phyloP scores from a whole-genome alignment of 495 filamentous ascomycete species.

The Aspergillus sparsus region DNA sequence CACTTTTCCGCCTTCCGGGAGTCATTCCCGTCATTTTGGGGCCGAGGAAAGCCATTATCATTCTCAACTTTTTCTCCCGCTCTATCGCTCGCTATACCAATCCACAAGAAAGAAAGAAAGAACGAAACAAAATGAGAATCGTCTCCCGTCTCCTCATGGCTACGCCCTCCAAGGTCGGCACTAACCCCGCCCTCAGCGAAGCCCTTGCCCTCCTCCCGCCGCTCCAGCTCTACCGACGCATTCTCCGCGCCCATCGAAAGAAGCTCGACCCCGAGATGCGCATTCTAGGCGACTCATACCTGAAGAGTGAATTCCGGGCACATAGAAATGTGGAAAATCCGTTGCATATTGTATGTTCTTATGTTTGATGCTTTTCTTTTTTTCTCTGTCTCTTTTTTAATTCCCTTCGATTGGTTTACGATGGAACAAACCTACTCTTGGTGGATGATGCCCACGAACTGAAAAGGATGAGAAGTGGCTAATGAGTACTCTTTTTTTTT shows the following conservation, averaged over 20 bases:
- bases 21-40: background rate
- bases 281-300: constrained; percentile 82
- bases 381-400: background rate
- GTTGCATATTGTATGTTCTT: constrained; percentile 72
- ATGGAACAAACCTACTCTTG: background rate
- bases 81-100: background rate
- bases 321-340: constrained; percentile 87
- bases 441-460: too few relatives aligned
- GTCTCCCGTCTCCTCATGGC: constrained; percentile 38
- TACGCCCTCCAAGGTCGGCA: constrained; percentile 47
- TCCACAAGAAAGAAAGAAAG: background rate
- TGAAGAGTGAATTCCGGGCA: constrained; percentile 86
- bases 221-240: constrained; percentile 82
- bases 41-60: background rate
- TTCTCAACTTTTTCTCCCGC: background rate
- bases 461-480: background rate
- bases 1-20: background rate
- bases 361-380: background rate
- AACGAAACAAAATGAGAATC: constrained; percentile 16
- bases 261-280: constrained; percentile 73
- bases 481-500: background rate
- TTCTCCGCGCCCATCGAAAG: constrained; percentile 83
- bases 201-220: constrained; percentile 83
- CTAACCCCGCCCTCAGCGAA: constrained; percentile 55
- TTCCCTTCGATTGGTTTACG: background rate